Base-by-base conservation (phyloP, 2,329 filamentous ascomycete species). In the Gremmenia infestans region DNA sequence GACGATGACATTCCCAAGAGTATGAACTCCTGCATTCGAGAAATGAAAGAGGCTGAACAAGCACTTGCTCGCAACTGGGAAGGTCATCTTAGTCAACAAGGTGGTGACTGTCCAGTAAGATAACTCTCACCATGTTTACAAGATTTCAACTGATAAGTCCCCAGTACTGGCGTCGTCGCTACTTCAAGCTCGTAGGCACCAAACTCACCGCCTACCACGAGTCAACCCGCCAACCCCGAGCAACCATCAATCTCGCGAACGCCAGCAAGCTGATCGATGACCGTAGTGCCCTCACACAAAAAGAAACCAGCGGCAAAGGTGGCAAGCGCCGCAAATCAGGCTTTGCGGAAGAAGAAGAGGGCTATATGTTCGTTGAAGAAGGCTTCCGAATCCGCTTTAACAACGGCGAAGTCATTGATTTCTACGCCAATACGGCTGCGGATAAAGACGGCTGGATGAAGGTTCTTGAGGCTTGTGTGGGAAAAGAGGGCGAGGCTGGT, bases 1-100 rank as follows among this genome's bases (percentile, higher is more conserved):
- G 94, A 97, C 62, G 92, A 97, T 15, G 93, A 97, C 64, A 97
- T 99, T 91, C 94, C 94, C 53, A 97, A 97, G 85, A 97, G 92
- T 77, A 96, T 99, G 92, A 96, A 94, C 73, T 89, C 90, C 45
- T 96, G 91, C 72, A 88, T 97, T 65, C 83, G 94, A 17, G 94
- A 97, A 75, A 85, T 99, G 74, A 90, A 88, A 73, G 90, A 93
- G 52, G 91, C 93, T 2, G 91, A 96, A 71, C 88, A 89, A 70
- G 81, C 89, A 59, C 82, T 88, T 60, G 80, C 87, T 49, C 85
- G 88, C 60, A 87, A 85, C 65, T 96, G 83, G 79, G 93, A 99
- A 72, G 93, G 94, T 32, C 86, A 88, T 68, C 77, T 99, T 57
- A 97, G 92, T 71, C 94, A 99, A 71, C 94, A 99, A 74, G 94